These are phyloP conservation scores for Apophysomyces variabilis DNA, from an alignment of 371 early-diverging fungal genomes.

Conservation along the genomic window DNA sequence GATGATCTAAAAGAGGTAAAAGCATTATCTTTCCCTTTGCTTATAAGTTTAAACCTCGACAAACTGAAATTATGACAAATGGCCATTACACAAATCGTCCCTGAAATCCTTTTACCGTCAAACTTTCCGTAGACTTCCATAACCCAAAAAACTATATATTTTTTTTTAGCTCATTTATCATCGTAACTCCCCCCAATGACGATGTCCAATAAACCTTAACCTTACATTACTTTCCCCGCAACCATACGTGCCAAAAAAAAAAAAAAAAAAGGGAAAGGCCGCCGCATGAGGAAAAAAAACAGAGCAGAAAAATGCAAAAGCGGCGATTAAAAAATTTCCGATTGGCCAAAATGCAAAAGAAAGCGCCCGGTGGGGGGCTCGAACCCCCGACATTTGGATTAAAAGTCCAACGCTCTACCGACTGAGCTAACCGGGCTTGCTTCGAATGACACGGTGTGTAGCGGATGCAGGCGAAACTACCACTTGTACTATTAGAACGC, in stretches of 20 bases:
- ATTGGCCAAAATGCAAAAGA: neutral
- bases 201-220: slow-evolving; percentile 8
- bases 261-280: too few relatives aligned
- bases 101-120: slow-evolving; percentile 8
- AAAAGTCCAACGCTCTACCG: slow-evolving; percentile 91
- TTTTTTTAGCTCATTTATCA: too few relatives aligned
- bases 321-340: slow-evolving; percentile 6
- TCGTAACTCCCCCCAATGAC: neutral
- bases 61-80: slow-evolving; percentile 7
- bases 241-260: too few relatives aligned
- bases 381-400: slow-evolving; percentile 89
- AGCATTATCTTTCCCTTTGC: neutral
- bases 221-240: slow-evolving; percentile 5
- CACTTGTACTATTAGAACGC: too few relatives aligned
- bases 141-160: too few relatives aligned
- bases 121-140: neutral
- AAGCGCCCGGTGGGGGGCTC: slow-evolving; percentile 37
- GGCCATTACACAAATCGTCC: slow-evolving; percentile 5
- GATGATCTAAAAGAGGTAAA: slow-evolving; percentile 6
- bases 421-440: slow-evolving; percentile 88
- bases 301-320: neutral
- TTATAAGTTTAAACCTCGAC: slow-evolving; percentile 10
- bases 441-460: too few relatives aligned
- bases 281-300: neutral
- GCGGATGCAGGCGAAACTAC: too few relatives aligned